Conservation (phyloP, 768 basidiomycete species). For the Agaricus bisporus region DNA sequence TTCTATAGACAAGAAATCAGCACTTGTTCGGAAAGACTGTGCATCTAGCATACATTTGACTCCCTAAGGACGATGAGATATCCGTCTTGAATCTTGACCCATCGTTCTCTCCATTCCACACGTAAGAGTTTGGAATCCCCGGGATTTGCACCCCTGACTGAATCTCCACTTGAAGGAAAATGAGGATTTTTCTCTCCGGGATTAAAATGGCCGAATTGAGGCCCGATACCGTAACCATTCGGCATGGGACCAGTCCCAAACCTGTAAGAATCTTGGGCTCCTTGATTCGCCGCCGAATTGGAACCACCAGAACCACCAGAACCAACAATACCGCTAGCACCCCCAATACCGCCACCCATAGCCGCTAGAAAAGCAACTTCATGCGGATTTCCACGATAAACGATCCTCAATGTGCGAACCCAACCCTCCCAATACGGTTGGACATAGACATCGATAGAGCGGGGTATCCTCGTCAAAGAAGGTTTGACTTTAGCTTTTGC, state of each 20-base stretch:
- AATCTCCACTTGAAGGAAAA: neutral
- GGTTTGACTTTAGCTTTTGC: slow-evolving; percentile 18
- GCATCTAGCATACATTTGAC: slow-evolving; percentile 35
- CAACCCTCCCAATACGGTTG: slow-evolving; percentile 55
- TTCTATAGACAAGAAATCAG: slow-evolving; percentile 1
- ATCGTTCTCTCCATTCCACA: slow-evolving; percentile 61
- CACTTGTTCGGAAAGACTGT: neutral
- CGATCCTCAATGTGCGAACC: slow-evolving; percentile 44
- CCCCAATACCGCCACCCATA: neutral
- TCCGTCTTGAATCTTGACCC: slow-evolving; percentile 57
- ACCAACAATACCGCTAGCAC: neutral
- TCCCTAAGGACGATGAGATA: slow-evolving; percentile 48
- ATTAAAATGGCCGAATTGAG: neutral
- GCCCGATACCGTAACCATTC: neutral
- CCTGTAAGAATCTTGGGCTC: neutral
- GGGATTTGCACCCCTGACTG: too few species aligned
- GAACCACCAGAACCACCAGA: neutral
- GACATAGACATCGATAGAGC: slow-evolving; percentile 28
- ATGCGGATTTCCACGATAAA: slow-evolving; percentile 16
- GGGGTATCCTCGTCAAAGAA: slow-evolving; percentile 11
- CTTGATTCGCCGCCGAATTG: neutral
- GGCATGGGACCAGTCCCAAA: neutral
- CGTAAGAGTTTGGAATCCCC: slow-evolving; percentile 13
- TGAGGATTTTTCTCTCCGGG: neutral
- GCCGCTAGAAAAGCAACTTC: neutral